phyloP scores from a whole-genome alignment of 1,139 yeast species.

The Fermentozyma sake region DNA sequence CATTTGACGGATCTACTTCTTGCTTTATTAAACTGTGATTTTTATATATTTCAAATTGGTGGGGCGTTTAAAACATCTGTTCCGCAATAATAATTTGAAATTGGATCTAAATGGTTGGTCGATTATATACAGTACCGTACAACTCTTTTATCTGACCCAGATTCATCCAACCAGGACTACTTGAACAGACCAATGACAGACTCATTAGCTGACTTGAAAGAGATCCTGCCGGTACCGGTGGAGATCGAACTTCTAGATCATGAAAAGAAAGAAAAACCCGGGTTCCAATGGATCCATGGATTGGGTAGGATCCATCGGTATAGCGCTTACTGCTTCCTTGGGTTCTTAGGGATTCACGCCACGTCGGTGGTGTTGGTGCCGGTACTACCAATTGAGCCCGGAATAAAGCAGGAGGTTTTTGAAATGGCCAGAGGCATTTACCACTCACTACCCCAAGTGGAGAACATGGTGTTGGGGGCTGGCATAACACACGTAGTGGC shows the following conservation, averaged over 20 bases:
- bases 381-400: constrained; percentile 32
- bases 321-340: constrained; percentile 55
- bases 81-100: too few species aligned
- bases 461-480: constrained; percentile 46
- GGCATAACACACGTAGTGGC: constrained; percentile 46
- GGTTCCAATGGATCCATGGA: constrained; percentile 1
- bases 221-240: constrained; percentile 6
- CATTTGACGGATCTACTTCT: too few species aligned
- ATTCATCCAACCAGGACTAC: constrained; percentile 4
- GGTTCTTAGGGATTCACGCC: constrained; percentile 57
- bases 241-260: constrained; percentile 3
- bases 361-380: constrained; percentile 57
- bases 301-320: constrained; percentile 44
- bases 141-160: neutral
- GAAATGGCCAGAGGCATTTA: constrained; percentile 61
- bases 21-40: too few species aligned
- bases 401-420: constrained; percentile 51
- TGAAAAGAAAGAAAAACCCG: neutral
- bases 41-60: too few species aligned
- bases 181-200: constrained; percentile 2
- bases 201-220: constrained; percentile 1
- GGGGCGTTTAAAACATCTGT: too few species aligned
- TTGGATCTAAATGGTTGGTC: too few species aligned
- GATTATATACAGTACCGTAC: too few species aligned
- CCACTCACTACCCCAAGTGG: constrained; percentile 47